These are phyloP conservation scores for Metschnikowia chrysomelidarum DNA, from an alignment of 805 yeast species.

Conservation along the genomic window DNA sequence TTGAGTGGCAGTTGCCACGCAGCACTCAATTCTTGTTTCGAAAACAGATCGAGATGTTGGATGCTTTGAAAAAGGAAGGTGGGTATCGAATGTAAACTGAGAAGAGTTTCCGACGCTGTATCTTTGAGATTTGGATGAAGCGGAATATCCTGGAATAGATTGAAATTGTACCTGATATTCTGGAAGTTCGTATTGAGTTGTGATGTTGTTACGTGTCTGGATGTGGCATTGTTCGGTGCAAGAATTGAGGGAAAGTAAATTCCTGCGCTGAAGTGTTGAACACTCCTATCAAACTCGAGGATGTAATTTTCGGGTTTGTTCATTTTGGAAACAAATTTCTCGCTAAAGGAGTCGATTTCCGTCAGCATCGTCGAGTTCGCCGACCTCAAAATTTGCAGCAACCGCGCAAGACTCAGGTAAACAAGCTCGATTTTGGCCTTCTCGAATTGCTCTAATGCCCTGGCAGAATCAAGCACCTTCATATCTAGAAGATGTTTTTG, in stretches of 20 bases:
- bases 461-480: conserved; percentile 23
- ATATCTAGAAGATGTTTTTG: conserved; percentile 30
- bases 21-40: neutral
- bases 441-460: conserved; percentile 35
- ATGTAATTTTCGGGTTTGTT: conserved; percentile 5
- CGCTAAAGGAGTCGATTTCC: conserved; percentile 4
- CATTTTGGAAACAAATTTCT: conserved; percentile 4
- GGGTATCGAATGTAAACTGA: conserved; percentile 34
- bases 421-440: conserved; percentile 31
- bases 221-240: conserved; percentile 27
- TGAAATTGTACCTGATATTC: conserved; percentile 36
- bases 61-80: conserved; percentile 26
- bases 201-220: conserved; percentile 22
- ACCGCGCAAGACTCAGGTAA: conserved; percentile 31
- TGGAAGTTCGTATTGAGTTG: conserved; percentile 35
- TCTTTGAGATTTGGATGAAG: conserved; percentile 26
- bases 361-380: conserved; percentile 2
- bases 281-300: conserved; percentile 20
- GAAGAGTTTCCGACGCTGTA: conserved; percentile 10
- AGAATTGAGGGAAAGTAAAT: conserved; percentile 37
- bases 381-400: conserved; percentile 31
- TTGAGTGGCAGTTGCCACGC: conserved; percentile 33
- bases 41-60: conserved; percentile 16
- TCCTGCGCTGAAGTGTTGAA: conserved; percentile 33
- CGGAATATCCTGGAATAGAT: conserved; percentile 40